These are phyloP conservation scores for Capillidium heterosporum DNA, from an alignment of 371 early-diverging fungal species.

Conservation along the genomic window DNA sequence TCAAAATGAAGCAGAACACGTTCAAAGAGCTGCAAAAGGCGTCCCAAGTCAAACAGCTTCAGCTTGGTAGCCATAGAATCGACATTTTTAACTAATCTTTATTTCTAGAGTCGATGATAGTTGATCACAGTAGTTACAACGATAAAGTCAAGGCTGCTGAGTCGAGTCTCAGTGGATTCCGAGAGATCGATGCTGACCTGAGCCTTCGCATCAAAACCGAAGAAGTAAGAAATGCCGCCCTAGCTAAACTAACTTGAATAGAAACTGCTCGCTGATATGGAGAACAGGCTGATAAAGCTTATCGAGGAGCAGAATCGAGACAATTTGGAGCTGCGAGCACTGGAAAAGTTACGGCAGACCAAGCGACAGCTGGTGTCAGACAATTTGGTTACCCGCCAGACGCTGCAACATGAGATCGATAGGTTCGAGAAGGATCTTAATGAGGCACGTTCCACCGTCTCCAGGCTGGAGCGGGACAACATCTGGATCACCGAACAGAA, in stretches of 20 bases:
- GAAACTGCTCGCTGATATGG: neutral
- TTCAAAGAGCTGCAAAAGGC: neutral
- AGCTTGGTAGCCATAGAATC: neutral
- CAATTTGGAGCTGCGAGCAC: slow-evolving; percentile 37
- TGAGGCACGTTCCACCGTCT: slow-evolving; percentile 23
- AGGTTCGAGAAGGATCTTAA: slow-evolving; percentile 40
- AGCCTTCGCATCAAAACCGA: no score
- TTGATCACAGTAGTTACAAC: no score
- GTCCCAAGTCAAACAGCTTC: neutral
- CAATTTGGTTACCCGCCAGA: slow-evolving; percentile 44
- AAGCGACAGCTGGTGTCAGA: slow-evolving; percentile 40
- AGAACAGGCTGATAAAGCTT: neutral
- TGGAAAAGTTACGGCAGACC: slow-evolving; percentile 38
- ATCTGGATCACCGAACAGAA: slow-evolving; percentile 81
- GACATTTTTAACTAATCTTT: no score
- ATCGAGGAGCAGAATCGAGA: slow-evolving; percentile 13
- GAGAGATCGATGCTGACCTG: no score
- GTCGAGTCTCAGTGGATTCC: no score
- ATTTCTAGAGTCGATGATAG: no score
- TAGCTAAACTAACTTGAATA: neutral
- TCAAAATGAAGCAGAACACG: neutral
- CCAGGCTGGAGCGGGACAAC: slow-evolving; percentile 36
- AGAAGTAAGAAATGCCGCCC: no score
- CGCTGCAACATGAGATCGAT: slow-evolving; percentile 48
- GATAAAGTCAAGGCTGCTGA: no score